Evolutionary conservation across 2,329 filamentous ascomycete genomes (phyloP).

Genomic region (Pseudopithomyces maydicus): DNA sequence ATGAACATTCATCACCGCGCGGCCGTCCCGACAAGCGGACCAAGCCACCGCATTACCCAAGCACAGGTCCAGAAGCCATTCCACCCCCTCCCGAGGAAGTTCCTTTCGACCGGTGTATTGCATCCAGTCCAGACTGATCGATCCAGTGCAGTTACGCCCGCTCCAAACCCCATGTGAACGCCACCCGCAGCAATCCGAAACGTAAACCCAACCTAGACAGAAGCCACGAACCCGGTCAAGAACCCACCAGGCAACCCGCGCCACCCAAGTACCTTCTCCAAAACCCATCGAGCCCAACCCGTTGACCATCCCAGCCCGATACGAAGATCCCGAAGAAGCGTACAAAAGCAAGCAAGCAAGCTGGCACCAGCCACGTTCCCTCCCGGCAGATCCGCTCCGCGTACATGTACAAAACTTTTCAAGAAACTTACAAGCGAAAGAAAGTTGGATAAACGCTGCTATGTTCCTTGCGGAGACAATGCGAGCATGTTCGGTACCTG

Average conservation of each 20-base stretch:
- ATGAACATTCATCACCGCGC: background rate
- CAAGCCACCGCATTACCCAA: too few species aligned
- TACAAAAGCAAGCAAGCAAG: background rate
- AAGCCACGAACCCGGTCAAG: too few species aligned
- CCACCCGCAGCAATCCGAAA: too few species aligned
- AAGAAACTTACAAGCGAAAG: constrained; percentile 22
- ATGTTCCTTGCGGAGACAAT: background rate
- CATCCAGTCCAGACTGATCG: too few species aligned
- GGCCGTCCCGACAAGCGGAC: too few species aligned
- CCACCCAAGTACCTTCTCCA: background rate
- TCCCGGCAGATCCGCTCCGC: constrained; percentile 7
- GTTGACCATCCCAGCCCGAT: constrained; percentile 4
- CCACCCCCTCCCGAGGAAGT: too few species aligned
- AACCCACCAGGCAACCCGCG: background rate
- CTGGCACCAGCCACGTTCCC: background rate
- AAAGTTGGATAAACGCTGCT: background rate
- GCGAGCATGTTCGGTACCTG: background rate
- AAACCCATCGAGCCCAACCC: constrained; percentile 6
- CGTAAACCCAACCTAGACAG: too few species aligned
- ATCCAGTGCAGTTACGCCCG: too few species aligned
- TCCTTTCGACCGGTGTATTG: too few species aligned
- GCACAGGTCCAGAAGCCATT: too few species aligned
- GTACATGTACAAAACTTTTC: constrained; percentile 14
- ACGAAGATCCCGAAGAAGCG: constrained; percentile 2
- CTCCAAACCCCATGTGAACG: too few species aligned